Conservation (phyloP, 768 basidiomycete genomes). For the Russula brevipes region DNA sequence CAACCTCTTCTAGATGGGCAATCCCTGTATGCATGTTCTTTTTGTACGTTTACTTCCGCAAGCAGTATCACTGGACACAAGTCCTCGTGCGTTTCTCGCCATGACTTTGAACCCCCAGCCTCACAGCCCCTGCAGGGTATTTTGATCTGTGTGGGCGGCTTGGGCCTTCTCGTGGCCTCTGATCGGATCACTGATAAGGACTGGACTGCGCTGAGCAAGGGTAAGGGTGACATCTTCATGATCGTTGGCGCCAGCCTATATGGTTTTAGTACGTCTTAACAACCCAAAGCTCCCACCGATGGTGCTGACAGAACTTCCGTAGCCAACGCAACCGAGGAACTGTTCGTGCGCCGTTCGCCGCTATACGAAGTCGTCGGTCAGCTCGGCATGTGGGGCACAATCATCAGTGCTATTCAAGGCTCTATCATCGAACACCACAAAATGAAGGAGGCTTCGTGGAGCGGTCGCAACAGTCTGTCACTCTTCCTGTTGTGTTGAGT, state of each 20-base stretch:
- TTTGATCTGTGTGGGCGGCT: conserved; percentile 64
- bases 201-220: conserved; percentile 57
- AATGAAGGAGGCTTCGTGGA: conserved; percentile 68
- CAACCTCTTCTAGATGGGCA: conserved; percentile 56
- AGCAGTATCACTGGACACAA: conserved; percentile 80
- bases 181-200: conserved; percentile 76
- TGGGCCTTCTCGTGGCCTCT: conserved; percentile 74
- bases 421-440: conserved; percentile 63
- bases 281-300: background rate
- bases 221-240: conserved; percentile 84
- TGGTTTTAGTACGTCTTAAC: conserved; percentile 62
- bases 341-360: conserved; percentile 72
- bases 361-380: conserved; percentile 87
- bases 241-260: conserved; percentile 80
- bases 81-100: conserved; percentile 48
- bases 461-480: conserved; percentile 57
- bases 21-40: conserved; percentile 84
- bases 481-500: background rate
- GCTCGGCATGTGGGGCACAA: conserved; percentile 76
- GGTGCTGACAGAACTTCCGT: background rate
- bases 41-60: conserved; percentile 77
- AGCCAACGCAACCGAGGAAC: conserved; percentile 89
- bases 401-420: conserved; percentile 76
- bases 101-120: background rate
- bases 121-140: conserved; percentile 47